Evolutionary conservation across 1,139 yeast genomes (phyloP), one percentile per base, ranked within the genome.

Genomic region (Kluyveromyces sp.): DNA sequence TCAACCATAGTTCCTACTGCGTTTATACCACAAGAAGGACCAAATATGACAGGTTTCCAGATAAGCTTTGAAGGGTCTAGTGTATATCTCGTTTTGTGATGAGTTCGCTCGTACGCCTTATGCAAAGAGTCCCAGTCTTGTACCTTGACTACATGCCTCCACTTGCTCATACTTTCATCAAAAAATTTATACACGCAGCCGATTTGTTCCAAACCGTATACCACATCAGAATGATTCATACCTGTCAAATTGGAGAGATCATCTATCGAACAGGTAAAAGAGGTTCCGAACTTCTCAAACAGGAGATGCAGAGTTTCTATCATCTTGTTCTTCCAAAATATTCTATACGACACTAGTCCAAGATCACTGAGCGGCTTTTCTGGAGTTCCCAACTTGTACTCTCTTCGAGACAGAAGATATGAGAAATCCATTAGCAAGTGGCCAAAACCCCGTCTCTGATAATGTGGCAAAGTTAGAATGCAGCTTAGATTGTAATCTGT

Each of bases 301-400:
- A 58, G 43, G 1, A 43, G 26, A 9, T 45, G 15, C 8, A 80
- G 53, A 8, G 63, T 64, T 25, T 64, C 65, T 18, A 79, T 64
- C 16, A 86, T 68, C 4, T 82, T 69, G 1, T 79, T 65, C 53
- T 77, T 80, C 97, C 98, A 92, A 61, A 84, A 92, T 54, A 81
- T 84, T 51, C 94, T 70, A 63, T 92, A 92, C 51, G 96, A 84
- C 28, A 85, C 65, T 40, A 88, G 67, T 0, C 98, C 98, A 44
- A 89, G 68, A 53, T 84, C 94, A 54, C 94, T 82, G 43, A 92
- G 69, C 0, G 98, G 97, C 57, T 89, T 89, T 55, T 92, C 98
- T 0, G 98, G 98, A 0, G 96, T 85, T 0, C 98, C 98, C 45
- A 75, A 75, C 49, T 80, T 81, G 53, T 77, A 78, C 59, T 92